These are phyloP conservation scores for Galerina marginata DNA, from an alignment of 768 basidiomycete species.

Conservation along the genomic window DNA sequence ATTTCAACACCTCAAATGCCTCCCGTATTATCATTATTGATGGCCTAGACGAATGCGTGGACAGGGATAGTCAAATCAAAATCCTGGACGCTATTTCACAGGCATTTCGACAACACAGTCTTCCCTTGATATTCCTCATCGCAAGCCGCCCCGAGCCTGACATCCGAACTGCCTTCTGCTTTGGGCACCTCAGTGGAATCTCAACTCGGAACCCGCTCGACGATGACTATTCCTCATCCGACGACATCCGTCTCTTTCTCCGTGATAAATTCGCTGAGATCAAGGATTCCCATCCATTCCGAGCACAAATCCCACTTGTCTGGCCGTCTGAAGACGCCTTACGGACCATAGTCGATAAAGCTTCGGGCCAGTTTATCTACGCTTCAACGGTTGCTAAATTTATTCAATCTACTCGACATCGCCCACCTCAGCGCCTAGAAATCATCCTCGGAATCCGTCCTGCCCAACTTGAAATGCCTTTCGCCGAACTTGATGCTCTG, in stretches of 20 bases:
- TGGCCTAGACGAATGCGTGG: slow-evolving; percentile 17
- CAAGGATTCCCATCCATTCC: slow-evolving; percentile 3
- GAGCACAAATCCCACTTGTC: not conserved
- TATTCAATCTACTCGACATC: not conserved
- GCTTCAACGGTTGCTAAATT: slow-evolving; percentile 13
- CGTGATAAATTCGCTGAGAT: slow-evolving; percentile 5
- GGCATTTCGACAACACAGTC: not conserved
- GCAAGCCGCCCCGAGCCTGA: slow-evolving; percentile 12
- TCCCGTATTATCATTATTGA: slow-evolving; percentile 13
- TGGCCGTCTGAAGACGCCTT: slow-evolving; percentile 9
- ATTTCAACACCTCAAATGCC: not conserved
- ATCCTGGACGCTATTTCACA: not conserved
- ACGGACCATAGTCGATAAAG: slow-evolving; percentile 5
- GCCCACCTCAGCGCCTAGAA: slow-evolving; percentile 1
- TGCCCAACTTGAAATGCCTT: not conserved
- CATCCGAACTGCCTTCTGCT: slow-evolving; percentile 2
- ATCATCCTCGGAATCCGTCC: slow-evolving; percentile 7
- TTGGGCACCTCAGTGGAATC: not conserved
- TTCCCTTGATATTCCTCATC: slow-evolving; percentile 14
- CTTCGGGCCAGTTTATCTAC: slow-evolving; percentile 22
- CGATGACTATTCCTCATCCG: not conserved
- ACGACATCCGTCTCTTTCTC: slow-evolving; percentile 14
- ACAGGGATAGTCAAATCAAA: not conserved
- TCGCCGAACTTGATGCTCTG: slow-evolving; percentile 15
- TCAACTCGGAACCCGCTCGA: slow-evolving; percentile 4